Conservation (phyloP, 2,329 filamentous ascomycete genomes). For the Sporothrix schenckii region DNA sequence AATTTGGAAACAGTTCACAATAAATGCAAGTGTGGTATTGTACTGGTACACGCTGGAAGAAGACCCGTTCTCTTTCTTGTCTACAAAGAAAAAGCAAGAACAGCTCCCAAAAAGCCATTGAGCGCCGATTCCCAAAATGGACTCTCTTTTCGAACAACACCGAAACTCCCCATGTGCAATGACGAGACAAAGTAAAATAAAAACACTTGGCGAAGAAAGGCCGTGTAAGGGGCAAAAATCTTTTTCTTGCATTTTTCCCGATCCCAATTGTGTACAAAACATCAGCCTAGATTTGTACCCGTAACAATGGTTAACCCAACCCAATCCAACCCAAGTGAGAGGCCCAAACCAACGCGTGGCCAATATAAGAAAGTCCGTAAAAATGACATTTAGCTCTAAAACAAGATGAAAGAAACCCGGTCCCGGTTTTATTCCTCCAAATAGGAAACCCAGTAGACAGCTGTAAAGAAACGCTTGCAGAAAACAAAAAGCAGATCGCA, state of each 20-base stretch:
- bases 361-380: neutral
- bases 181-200: neutral
- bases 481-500: conserved; percentile 19
- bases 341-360: neutral
- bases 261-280: neutral
- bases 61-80: neutral
- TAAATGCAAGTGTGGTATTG: neutral
- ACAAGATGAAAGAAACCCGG: neutral
- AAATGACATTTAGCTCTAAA: conserved; percentile 7
- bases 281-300: neutral
- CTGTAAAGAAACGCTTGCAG: conserved; percentile 14
- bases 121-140: conserved; percentile 26
- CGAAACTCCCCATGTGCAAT: no score
- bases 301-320: neutral
- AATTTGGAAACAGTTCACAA: neutral
- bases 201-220: neutral
- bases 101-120: conserved; percentile 5
- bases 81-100: neutral
- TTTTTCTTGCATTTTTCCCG: conserved; percentile 14
- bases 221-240: neutral
- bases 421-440: neutral
- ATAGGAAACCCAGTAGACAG: neutral
- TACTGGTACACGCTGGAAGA: conserved; percentile 5
- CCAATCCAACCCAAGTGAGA: neutral
- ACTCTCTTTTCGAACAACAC: neutral